Percentiles rank a stretch among this genome's conserved stretches.
These are phyloP conservation scores for Carex pumila DNA, from an alignment of 176 grass and related monocot species.

Conservation along the genomic window DNA sequence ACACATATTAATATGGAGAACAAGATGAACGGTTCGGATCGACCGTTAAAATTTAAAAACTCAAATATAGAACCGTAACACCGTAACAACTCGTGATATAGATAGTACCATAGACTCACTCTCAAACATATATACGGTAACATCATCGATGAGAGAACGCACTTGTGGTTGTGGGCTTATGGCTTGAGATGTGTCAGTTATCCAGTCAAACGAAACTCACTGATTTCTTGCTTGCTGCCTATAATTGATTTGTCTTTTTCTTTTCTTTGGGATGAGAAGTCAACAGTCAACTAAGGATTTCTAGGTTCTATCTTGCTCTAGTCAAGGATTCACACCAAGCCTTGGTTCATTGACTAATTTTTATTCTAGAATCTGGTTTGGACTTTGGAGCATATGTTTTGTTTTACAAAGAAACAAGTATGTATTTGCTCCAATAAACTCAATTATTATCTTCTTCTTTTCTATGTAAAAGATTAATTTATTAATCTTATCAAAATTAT, in stretches of 20 bases:
- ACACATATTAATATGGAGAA: too few species aligned
- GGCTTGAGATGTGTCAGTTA: neutral
- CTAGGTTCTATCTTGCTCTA: neutral
- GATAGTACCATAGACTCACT: too few species aligned
- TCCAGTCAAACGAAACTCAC: neutral
- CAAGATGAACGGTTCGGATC: too few species aligned
- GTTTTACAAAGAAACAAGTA: neutral
- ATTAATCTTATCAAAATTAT: too few species aligned
- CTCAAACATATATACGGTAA: too few species aligned
- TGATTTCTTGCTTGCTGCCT: neutral
- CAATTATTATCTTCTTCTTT: too few species aligned
- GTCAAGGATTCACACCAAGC: neutral
- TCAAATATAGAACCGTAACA: too few species aligned
- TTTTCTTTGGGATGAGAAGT: neutral
- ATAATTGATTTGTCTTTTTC: neutral
- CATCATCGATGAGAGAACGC: too few species aligned
- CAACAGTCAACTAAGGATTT: neutral
- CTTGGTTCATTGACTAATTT: neutral
- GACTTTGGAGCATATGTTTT: neutral
- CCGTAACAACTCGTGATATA: too few species aligned
- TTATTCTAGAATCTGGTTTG: neutral
- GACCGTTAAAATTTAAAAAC: too few species aligned
- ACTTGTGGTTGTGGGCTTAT: neutral
- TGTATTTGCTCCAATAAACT: too few species aligned
- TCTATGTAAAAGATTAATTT: too few species aligned